phyloP scores from a whole-genome alignment of 2,329 filamentous ascomycete species.

The Ascocoryne sarcoides region DNA sequence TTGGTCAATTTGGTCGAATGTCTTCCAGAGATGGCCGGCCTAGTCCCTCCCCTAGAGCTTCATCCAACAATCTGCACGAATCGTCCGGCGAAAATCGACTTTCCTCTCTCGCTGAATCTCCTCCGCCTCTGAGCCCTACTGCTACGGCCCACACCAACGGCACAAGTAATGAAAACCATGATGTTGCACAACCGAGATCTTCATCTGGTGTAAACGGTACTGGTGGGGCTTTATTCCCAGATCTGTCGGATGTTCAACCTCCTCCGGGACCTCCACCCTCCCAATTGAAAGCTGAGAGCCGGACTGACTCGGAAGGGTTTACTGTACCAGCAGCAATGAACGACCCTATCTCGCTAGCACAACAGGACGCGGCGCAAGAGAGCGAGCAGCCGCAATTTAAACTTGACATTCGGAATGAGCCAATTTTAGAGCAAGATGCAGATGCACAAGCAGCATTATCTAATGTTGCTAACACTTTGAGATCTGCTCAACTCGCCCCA shows the following conservation, averaged over 20 bases:
- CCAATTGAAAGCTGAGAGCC: slow-evolving; percentile 29
- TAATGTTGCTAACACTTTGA: slow-evolving; percentile 66
- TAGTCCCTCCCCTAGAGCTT: slow-evolving; percentile 44
- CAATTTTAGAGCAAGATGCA: slow-evolving; percentile 69
- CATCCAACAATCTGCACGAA: slow-evolving; percentile 50
- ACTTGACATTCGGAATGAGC: slow-evolving; percentile 69
- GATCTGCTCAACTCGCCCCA: slow-evolving; percentile 52
- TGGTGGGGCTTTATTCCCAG: slow-evolving; percentile 25
- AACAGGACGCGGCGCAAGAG: slow-evolving; percentile 52
- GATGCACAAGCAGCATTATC: slow-evolving; percentile 67
- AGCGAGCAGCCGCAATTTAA: slow-evolving; percentile 62
- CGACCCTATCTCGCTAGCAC: slow-evolving; percentile 62
- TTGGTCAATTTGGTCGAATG: slow-evolving; percentile 46
- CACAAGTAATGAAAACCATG: slow-evolving; percentile 14
- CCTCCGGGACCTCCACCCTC: slow-evolving; percentile 40
- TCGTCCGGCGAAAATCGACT: slow-evolving; percentile 38
- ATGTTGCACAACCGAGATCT: neutral
- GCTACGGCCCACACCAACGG: slow-evolving; percentile 24
- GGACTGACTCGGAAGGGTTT: slow-evolving; percentile 68
- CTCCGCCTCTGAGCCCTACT: slow-evolving; percentile 29
- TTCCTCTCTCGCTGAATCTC: slow-evolving; percentile 49
- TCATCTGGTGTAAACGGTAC: slow-evolving; percentile 39
- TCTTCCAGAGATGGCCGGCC: slow-evolving; percentile 47
- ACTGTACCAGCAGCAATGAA: slow-evolving; percentile 57
- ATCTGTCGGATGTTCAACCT: slow-evolving; percentile 43